Base-by-base conservation (phyloP, 192 early-diverging fungal species). In the Oehlia diaphana region DNA sequence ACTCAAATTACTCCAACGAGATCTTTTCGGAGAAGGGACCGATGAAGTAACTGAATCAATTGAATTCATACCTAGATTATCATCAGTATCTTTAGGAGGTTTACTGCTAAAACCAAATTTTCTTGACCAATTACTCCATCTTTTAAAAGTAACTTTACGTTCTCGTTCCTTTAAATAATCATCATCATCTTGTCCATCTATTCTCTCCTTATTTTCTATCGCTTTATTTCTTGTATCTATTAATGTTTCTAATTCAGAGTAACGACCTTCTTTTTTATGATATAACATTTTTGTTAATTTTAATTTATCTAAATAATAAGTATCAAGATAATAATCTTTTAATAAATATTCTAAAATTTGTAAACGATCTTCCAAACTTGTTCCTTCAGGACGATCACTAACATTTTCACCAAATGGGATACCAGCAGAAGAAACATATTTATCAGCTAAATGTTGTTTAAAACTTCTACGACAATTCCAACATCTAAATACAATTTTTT, bases 321-420 rank as follows among this genome's bases (percentile, higher is more conserved):
- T n/a, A 10, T 71, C 69, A 4, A 71, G 3, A 47, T 71, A 71
- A 71, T 71, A 71, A n/a, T 71, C 69, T 71, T 71, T 42, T 14
- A 71, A 19, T 9, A 71, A 21, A 9, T 13, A 19, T 71, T 71
- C 69, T 3, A 71, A n/a, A 0, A 71, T 44, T n/a, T 71, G 69
- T 14, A 71, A 6, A 16, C 69, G 28, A 37, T 31, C 69, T 21
- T 44, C 69, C 9, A 71, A 39, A n/a, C 33, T 44, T 8, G 21
- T 39, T n/a, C 39, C 69, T 3, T 13, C 2, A 37, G 69, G 69
- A 10, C 69, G 28, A 21, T 71, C 69, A 21, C 3, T 9, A 21
- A 71, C 4, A n/a, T n/a, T n/a, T 42, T 71, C 69, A 7, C 39
- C 69, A n/a, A 71, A 42, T 47, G 69, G 69, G 4, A 71, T 71